Base-by-base conservation (phyloP, 495 filamentous ascomycete species). In the Stereocaulon alpinum region DNA sequence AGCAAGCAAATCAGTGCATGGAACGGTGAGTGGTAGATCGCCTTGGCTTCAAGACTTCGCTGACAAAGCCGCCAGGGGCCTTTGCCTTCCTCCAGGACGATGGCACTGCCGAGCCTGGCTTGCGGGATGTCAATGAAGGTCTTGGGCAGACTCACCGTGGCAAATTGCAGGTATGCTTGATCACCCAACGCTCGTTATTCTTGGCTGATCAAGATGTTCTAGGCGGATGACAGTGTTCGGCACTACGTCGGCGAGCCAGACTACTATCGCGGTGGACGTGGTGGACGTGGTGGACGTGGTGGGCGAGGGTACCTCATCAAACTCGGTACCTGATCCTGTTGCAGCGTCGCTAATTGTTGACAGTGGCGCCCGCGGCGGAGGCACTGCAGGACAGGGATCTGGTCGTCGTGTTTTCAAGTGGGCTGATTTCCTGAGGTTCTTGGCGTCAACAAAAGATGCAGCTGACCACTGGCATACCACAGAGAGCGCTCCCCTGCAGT, bases 111-210 rank as follows among this genome's bases (percentile, higher is more conserved):
- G 54, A 61, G 34, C 47, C 63, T 30, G 40, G 48, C 42, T 53
- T 68, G 15, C 15, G 41, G 51, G 59, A 62, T 24, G 43, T 68
- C 10, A 61, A 60, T 22, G 58, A 53, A 14, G 66, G 66, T 52
- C 22, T 54, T 20, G 55, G 51, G 20, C 60, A 61, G 34, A 52
- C 53, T 2, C 54, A 61, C 30, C 48, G 58, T 9, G 49, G 17
- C 6, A 60, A 40, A 43, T 40, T 61, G 6, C 43, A 58, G 27
- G 49, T 52, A 37, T 22, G 10, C 0, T 22, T n/a, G 6, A 30
- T 11, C 30, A 4, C 14, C 7, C 12, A 29, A 9, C 34, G 12
- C 49, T 18, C n/a, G 12, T 32, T 34, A 18, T 6, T 18, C 6
- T n/a, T 37, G n/a, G 18, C 34, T 52, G 30, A 52, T 29, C 49